These are phyloP conservation scores for Mycosphaerella sp. DNA, from an alignment of 2,329 filamentous ascomycete species.

Conservation along the genomic window DNA sequence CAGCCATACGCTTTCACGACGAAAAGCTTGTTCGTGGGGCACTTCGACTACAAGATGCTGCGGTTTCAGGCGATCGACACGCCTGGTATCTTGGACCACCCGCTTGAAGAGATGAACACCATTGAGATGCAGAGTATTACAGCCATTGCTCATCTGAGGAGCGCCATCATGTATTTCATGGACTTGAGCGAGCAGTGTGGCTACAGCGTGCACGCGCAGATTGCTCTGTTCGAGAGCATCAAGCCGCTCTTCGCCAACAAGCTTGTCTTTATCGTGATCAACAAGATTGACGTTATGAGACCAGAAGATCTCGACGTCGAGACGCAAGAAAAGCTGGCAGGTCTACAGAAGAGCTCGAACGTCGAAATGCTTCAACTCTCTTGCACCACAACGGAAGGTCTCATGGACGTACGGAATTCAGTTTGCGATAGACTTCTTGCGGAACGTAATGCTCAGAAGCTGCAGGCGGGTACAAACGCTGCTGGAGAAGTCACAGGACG, in stretches of 20 bases:
- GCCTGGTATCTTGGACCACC: constrained; percentile 95
- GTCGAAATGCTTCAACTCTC: constrained; percentile 91
- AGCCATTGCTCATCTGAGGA: constrained; percentile 91
- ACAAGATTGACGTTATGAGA: constrained; percentile 91
- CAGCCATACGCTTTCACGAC: constrained; percentile 99
- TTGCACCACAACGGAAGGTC: constrained; percentile 89
- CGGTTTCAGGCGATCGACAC: constrained; percentile 93
- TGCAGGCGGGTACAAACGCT: constrained; percentile 79
- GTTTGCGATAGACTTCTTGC: constrained; percentile 90
- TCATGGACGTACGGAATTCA: constrained; percentile 90
- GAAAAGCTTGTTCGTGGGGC: constrained; percentile 92
- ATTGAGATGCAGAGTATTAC: constrained; percentile 99
- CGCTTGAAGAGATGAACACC: constrained; percentile 98
- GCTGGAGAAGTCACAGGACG: constrained; percentile 70
- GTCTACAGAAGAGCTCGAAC: constrained; percentile 76
- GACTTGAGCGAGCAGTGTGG: constrained; percentile 95
- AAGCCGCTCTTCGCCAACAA: constrained; percentile 97
- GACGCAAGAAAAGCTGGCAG: constrained; percentile 69
- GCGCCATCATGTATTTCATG: constrained; percentile 97
- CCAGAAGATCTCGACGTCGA: constrained; percentile 81
- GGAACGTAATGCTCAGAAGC: constrained; percentile 88
- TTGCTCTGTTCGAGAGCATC: constrained; percentile 91
- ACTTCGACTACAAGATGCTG: constrained; percentile 95
- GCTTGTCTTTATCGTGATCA: constrained; percentile 91
- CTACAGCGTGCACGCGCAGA: constrained; percentile 87